A percentile compares a stretch with the other conserved stretches of the same genome.
phyloP scores from a whole-genome alignment of 2,329 filamentous ascomycete genomes.

The Diaporthe vexans region DNA sequence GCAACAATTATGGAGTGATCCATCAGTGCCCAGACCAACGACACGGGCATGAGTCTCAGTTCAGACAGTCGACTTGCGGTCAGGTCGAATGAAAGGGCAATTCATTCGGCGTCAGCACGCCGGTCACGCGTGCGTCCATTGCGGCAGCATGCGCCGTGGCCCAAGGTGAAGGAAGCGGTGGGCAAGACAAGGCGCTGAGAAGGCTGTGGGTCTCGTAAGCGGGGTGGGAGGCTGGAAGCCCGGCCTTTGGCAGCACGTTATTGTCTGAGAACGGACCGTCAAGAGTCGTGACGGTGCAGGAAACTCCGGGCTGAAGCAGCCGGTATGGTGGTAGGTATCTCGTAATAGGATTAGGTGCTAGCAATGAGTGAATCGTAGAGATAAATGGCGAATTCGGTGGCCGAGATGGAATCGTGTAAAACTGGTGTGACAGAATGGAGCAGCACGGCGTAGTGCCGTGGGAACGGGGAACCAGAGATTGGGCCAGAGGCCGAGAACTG shows the following conservation, averaged over 20 bases:
- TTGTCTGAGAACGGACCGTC: background rate
- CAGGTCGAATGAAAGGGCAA: background rate
- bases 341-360: conserved; percentile 21
- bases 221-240: conserved; percentile 5
- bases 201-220: conserved; percentile 29
- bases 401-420: conserved; percentile 27
- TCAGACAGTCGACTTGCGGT: conserved; percentile 23
- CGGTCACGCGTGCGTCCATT: conserved; percentile 21
- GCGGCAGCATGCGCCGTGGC: conserved; percentile 10
- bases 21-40: conserved; percentile 11
- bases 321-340: conserved; percentile 20
- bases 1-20: conserved; percentile 15
- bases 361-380: conserved; percentile 21
- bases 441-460: conserved; percentile 13
- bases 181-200: conserved; percentile 15
- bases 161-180: conserved; percentile 28
- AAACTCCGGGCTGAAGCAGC: conserved; percentile 1
- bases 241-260: background rate
- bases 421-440: conserved; percentile 25
- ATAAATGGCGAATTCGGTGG: conserved; percentile 29
- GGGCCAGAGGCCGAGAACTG: conserved; percentile 18
- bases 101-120: background rate
- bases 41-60: conserved; percentile 20
- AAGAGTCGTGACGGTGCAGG: conserved; percentile 21
- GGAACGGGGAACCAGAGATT: conserved; percentile 22